These are phyloP conservation scores for Pterula multifida DNA, from an alignment of 1,284 basidiomycete species.

Conservation along the genomic window DNA sequence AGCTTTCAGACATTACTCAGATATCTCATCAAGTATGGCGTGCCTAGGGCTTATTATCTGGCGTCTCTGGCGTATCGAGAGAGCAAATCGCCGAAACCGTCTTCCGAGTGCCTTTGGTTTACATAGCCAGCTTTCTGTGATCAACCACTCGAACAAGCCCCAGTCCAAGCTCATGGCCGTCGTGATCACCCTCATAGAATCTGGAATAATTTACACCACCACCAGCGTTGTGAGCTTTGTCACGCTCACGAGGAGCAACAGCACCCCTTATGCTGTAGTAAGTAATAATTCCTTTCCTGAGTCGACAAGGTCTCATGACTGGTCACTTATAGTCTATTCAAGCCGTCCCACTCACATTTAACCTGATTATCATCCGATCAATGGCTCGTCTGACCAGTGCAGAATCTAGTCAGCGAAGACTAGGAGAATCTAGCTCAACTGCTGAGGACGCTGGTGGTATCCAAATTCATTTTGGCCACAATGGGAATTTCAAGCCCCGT, in stretches of 20 bases:
- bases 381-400: background rate
- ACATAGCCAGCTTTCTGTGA: background rate
- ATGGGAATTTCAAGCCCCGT: background rate
- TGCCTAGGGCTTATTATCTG: slow-evolving; percentile 5
- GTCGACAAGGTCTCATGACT: background rate
- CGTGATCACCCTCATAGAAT: slow-evolving; percentile 3
- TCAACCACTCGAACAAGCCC: background rate
- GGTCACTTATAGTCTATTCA: background rate
- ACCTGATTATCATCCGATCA: background rate
- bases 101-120: background rate
- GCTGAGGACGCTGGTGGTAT: background rate
- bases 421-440: background rate
- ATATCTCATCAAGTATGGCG: too few relatives aligned
- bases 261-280: slow-evolving; percentile 6
- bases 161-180: background rate
- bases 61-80: slow-evolving; percentile 7
- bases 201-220: slow-evolving; percentile 5
- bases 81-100: background rate
- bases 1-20: too few relatives aligned
- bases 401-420: background rate
- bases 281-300: background rate
- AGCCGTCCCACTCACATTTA: background rate
- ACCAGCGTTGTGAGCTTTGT: slow-evolving; percentile 4
- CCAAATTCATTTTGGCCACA: background rate
- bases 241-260: background rate